Conservation (phyloP, 441 rosid genomes). For the Theobroma grandiflorum region DNA sequence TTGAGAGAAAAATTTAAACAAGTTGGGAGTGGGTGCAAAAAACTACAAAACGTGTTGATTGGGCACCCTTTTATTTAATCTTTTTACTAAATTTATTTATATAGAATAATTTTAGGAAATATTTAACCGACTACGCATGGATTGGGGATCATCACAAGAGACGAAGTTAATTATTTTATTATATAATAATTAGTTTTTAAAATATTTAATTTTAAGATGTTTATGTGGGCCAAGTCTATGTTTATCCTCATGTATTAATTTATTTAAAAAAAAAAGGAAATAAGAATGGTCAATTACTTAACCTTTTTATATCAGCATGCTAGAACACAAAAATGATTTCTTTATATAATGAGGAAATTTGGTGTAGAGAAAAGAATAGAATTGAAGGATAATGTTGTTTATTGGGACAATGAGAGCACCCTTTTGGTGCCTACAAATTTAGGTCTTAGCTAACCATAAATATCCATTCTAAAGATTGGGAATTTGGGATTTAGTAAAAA, state of each 20-base stretch:
- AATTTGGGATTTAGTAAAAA: not conserved
- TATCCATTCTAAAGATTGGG: not conserved
- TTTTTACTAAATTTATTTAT: not conserved
- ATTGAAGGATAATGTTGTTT: slow-evolving; percentile 43
- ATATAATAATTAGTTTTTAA: not conserved
- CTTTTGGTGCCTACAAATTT: slow-evolving; percentile 25
- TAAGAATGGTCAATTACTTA: not conserved
- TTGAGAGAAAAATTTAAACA: not conserved
- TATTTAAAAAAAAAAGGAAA: not conserved
- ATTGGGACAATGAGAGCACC: slow-evolving; percentile 13
- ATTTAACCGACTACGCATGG: not conserved
- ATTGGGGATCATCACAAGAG: not conserved
- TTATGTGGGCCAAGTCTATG: slow-evolving; percentile 28
- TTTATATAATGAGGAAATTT: not conserved
- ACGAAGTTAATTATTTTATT: not conserved
- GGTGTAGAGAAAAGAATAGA: not conserved
- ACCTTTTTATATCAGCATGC: not conserved
- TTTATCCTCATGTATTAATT: slow-evolving; percentile 11
- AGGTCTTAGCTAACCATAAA: slow-evolving; percentile 25
- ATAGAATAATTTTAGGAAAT: not conserved
- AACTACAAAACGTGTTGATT: slow-evolving; percentile 5
- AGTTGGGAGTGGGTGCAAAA: slow-evolving; percentile 1
- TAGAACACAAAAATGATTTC: not conserved
- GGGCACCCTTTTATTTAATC: not conserved
- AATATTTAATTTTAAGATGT: not conserved